These are phyloP conservation scores for sorghum (Sorghum bicolor) DNA, from an alignment of 176 grass and related monocot species.

Conservation along the genomic window DNA sequence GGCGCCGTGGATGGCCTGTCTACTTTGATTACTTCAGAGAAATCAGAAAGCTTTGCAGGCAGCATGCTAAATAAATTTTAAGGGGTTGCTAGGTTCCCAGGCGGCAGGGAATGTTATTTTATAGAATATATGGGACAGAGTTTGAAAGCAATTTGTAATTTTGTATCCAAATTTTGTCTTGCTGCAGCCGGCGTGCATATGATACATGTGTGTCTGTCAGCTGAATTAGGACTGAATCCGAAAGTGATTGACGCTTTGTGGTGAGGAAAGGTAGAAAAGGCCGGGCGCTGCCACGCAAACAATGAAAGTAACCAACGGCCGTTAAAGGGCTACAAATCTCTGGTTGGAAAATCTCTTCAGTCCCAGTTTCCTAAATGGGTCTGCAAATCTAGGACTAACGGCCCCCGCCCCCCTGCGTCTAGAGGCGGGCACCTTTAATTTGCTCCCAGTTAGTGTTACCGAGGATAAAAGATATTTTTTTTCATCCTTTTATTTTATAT, in stretches of 20 bases:
- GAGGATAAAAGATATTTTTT: no score
- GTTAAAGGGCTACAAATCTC: no score
- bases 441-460: no score
- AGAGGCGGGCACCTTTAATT: no score
- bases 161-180: background rate
- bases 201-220: background rate
- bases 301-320: background rate
- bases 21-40: background rate
- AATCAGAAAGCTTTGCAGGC: background rate
- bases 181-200: conserved; percentile 4
- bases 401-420: no score
- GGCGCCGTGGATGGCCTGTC: background rate
- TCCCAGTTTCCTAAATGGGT: no score
- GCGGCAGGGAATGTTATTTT: background rate
- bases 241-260: background rate
- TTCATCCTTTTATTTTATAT: no score
- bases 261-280: background rate
- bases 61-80: background rate
- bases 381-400: no score
- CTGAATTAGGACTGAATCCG: background rate
- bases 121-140: no score
- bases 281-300: background rate
- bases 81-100: background rate
- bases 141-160: background rate
- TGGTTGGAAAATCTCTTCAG: no score